These are phyloP conservation scores for Talaromyces sp. DNA, from an alignment of 2,329 filamentous ascomycete species.

Conservation along the genomic window DNA sequence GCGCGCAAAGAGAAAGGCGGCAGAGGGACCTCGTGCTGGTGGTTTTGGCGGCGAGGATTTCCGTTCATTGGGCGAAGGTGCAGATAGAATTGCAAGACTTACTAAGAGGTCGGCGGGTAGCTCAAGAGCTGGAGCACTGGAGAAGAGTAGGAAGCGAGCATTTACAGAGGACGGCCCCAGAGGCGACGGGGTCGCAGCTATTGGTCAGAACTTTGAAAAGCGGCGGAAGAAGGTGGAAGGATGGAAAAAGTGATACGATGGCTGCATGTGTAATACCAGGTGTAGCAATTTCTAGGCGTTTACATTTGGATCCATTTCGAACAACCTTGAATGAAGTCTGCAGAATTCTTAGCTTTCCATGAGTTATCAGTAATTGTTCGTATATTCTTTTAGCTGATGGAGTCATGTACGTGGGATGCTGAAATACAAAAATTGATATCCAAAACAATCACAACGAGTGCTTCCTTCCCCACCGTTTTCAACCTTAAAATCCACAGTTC, in stretches of 20 bases:
- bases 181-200: constrained; percentile 55
- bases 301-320: background rate
- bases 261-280: constrained; percentile 1
- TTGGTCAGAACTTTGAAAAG: constrained; percentile 61
- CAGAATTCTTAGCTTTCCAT: background rate
- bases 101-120: constrained; percentile 63
- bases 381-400: too few relatives aligned
- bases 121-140: constrained; percentile 57
- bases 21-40: constrained; percentile 46
- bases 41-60: constrained; percentile 97
- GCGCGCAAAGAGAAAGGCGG: constrained; percentile 56
- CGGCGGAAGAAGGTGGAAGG: constrained; percentile 44
- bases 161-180: constrained; percentile 68
- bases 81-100: constrained; percentile 79
- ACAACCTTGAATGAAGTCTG: background rate
- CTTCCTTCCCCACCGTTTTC: background rate
- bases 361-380: background rate
- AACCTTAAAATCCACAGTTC: constrained; percentile 12
- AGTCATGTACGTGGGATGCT: background rate
- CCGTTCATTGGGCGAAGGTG: constrained; percentile 76
- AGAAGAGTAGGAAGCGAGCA: constrained; percentile 81
- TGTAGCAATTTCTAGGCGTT: background rate
- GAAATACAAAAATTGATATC: background rate
- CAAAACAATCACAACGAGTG: background rate
- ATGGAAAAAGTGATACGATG: constrained; percentile 23